Percentiles rank a stretch among this genome's conserved stretches.
phyloP scores from a whole-genome alignment of 208 protist genomes.

The Trypanosomatidae sp. region DNA sequence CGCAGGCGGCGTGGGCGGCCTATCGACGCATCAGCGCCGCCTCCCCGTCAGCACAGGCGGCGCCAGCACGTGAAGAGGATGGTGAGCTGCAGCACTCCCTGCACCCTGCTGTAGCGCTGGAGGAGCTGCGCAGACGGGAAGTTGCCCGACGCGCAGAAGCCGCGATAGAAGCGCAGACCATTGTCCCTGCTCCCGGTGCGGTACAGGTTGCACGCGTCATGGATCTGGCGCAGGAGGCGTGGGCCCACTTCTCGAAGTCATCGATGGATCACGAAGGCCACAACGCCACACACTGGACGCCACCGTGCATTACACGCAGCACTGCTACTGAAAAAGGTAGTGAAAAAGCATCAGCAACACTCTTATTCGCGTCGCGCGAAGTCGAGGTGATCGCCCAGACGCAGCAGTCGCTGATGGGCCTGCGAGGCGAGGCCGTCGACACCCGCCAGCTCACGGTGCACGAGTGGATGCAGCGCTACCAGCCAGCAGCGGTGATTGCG shows the following conservation, averaged over 20 bases:
- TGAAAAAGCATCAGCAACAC: no score
- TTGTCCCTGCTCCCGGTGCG: not conserved
- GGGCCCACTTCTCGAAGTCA: not conserved
- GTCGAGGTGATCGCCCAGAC: conserved; percentile 7
- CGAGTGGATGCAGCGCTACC: conserved; percentile 23
- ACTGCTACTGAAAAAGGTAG: no score
- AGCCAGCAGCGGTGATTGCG: conserved; percentile 15
- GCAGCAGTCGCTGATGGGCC: conserved; percentile 7
- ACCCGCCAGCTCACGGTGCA: conserved; percentile 13
- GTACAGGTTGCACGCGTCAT: conserved; percentile 1
- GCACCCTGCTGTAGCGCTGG: conserved; percentile 36
- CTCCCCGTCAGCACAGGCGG: not conserved
- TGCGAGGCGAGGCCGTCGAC: conserved; percentile 13
- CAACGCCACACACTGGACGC: no score
- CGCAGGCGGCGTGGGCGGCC: conserved; percentile 21
- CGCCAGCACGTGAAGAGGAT: not conserved
- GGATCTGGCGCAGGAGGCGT: conserved; percentile 18
- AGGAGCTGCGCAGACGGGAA: conserved; percentile 24
- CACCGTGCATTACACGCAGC: no score
- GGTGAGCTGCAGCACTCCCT: not conserved
- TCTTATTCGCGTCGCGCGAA: no score
- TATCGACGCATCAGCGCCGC: not conserved
- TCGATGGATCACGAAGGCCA: not conserved
- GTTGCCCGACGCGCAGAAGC: not conserved
- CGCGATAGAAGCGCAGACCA: no score